Evolutionary conservation across 106 monocot species (phyloP), one percentile per base, ranked within the genome.

Genomic region (Acorus calamus): DNA sequence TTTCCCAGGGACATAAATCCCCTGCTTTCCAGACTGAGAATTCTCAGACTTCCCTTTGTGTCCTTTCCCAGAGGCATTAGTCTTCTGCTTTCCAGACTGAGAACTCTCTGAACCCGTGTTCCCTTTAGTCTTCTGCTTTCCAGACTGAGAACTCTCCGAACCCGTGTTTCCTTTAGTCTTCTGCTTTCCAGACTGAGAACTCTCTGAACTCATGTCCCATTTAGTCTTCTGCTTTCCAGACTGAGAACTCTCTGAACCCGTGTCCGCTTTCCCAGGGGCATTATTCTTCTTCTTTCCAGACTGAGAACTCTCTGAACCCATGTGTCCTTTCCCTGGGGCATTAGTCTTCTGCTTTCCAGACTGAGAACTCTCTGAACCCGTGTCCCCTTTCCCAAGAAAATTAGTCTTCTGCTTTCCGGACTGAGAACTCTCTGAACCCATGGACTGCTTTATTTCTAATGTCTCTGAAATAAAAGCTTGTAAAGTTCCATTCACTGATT

Each of bases 61-160:
- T 42, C 56, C 41, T 42, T 67, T 80, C 63, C 76, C 84, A 14
- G 46, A 9, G 55, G 60, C 73, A 50, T 69, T 80, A 78, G 73
- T 77, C 50, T 59, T 76, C 71, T 77, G 77, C 59, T 74, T 74
- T 14, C 44, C 55, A 9, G 46, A 58, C 46, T 57, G 55, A 28
- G 65, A 46, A 41, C 57, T 28, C 28, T 28, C 28, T 55, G 57
- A 61, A 64, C 74, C 74, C 42, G 28, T 70, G 70, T 67, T 83
- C 46, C 7, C 73, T 55, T 69, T 80, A 78, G 73, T 77, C 50
- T 59, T 76, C 71, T 77, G 77, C 59, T 74, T 74, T 14, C 44
- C 55, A 9, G 46, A 58, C 14, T 66, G 54, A 43, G 50, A 11
- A 14, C 57, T 47, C 44, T 84, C 55, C 14, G 5, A 14, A 50